phyloP scores from a whole-genome alignment of 306 rosid species.

The Prunus mongolica region DNA sequence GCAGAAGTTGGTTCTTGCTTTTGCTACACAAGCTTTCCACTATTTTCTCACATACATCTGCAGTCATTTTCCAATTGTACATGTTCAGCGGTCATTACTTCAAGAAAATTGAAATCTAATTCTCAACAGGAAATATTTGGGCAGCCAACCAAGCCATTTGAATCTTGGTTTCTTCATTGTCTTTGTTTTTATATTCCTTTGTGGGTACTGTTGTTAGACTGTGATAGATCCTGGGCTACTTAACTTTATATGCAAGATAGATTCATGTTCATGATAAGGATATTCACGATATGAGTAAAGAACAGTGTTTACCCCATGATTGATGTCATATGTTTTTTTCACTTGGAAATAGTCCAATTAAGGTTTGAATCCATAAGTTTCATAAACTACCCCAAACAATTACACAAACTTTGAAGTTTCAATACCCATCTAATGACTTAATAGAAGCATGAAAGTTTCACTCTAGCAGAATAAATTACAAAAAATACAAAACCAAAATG shows the following conservation, averaged over 20 bases:
- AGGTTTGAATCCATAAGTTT: not conserved
- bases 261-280: not conserved
- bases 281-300: not conserved
- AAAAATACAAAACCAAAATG: not conserved
- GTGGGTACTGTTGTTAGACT: not conserved
- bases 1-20: conserved; percentile 60
- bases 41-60: conserved; percentile 88
- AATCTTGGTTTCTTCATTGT: not conserved
- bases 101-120: not conserved
- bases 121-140: not conserved
- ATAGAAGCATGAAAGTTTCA: not conserved
- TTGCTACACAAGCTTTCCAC: conserved; percentile 85
- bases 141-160: not conserved
- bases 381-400: not conserved
- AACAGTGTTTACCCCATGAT: not conserved
- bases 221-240: not conserved
- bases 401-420: not conserved
- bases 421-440: not conserved
- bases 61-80: conserved; percentile 28
- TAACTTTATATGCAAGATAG: not conserved
- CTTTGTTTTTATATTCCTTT: not conserved
- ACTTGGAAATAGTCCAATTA: not conserved
- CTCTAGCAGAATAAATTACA: not conserved
- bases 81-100: conserved; percentile 1
- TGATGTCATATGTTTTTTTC: not conserved